Percentiles rank a stretch among this genome's conserved stretches.
Conservation (phyloP, 768 basidiomycete genomes). For the Terana coerulea region DNA sequence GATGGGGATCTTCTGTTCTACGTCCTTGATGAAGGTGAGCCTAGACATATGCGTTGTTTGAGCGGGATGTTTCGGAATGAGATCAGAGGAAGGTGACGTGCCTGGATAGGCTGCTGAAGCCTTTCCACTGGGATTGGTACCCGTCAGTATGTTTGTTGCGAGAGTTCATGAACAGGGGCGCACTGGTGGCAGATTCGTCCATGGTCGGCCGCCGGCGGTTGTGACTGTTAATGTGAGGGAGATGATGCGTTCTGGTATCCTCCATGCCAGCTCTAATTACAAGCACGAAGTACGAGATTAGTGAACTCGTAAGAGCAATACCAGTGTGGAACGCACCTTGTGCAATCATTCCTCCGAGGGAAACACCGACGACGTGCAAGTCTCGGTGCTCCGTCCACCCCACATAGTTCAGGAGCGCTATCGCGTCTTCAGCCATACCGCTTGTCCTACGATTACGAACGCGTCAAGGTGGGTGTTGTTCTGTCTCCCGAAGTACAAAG, state of each 20-base stretch:
- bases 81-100: neutral
- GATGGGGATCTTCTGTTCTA: slow-evolving; percentile 43
- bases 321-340: slow-evolving; percentile 52
- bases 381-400: slow-evolving; percentile 63
- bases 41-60: slow-evolving; percentile 25
- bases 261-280: slow-evolving; percentile 57
- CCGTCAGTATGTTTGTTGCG: neutral
- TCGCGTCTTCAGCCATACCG: slow-evolving; percentile 73
- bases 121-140: slow-evolving; percentile 16
- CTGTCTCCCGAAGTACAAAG: neutral
- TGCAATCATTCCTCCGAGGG: slow-evolving; percentile 83
- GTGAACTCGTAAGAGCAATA: neutral
- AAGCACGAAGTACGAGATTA: slow-evolving; percentile 2
- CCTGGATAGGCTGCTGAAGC: slow-evolving; percentile 8
- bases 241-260: slow-evolving; percentile 61
- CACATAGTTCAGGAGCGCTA: slow-evolving; percentile 64
- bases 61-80: neutral
- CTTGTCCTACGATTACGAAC: slow-evolving; percentile 52
- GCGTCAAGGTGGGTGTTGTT: neutral
- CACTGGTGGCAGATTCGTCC: slow-evolving; percentile 64
- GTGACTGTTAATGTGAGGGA: slow-evolving; percentile 71
- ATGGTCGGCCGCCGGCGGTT: slow-evolving; percentile 55
- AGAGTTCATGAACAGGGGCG: slow-evolving; percentile 15
- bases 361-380: slow-evolving; percentile 70
- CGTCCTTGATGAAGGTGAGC: slow-evolving; percentile 33